These are phyloP conservation scores for Paracorniculantispora psalliotae DNA, from an alignment of 2,329 filamentous ascomycete species.

Conservation along the genomic window DNA sequence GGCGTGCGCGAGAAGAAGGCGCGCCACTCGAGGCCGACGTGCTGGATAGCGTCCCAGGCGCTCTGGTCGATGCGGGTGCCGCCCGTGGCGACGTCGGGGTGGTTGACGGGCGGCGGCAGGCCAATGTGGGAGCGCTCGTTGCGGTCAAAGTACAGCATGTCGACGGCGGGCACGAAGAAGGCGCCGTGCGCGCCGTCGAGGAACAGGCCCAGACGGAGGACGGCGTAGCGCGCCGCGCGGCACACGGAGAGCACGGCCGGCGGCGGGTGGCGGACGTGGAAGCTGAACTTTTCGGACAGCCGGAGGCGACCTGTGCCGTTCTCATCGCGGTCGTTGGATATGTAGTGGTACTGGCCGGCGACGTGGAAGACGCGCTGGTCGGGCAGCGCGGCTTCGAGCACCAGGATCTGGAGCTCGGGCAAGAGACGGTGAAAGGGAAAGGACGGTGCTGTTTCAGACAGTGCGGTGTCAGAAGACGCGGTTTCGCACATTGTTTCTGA, in stretches of 20 bases:
- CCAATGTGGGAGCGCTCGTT: not conserved
- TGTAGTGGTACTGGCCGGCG: not conserved
- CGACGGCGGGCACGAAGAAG: not conserved
- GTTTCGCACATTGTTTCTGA: not conserved
- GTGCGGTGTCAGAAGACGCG: too few species aligned
- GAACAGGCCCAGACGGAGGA: not conserved
- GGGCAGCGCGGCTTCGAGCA: not conserved
- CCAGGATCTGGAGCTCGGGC: not conserved
- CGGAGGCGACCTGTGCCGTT: not conserved
- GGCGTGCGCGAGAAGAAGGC: constrained; percentile 6
- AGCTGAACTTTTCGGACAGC: not conserved
- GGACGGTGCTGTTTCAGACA: too few species aligned
- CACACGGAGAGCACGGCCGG: not conserved
- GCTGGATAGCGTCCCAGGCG: not conserved
- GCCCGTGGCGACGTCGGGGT: constrained; percentile 11
- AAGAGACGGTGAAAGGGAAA: not conserved
- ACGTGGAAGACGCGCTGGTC: constrained; percentile 5
- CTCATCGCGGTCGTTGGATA: not conserved
- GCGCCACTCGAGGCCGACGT: constrained; percentile 17
- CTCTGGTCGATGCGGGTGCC: not conserved
- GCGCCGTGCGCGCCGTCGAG: not conserved
- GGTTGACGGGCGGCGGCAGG: constrained; percentile 13
- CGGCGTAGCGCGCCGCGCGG: not conserved
- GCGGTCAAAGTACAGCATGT: constrained; percentile 7
- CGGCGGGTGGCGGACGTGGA: not conserved